Evolutionary conservation across 2,329 filamentous ascomycete genomes (phyloP).

Genomic region (Gyromitra esculenta): DNA sequence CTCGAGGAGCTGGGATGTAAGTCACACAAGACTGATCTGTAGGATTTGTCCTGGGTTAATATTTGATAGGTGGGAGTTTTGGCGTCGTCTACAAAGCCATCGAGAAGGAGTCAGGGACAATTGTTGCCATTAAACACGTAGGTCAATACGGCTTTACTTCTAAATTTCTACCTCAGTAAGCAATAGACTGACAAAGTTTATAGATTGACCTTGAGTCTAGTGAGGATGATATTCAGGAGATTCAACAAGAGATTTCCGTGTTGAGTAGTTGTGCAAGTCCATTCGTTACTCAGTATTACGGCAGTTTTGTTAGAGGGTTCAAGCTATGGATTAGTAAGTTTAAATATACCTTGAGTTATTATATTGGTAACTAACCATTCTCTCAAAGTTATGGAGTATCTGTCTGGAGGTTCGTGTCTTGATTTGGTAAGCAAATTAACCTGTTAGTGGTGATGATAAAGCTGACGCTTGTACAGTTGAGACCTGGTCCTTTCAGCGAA

Average conservation of each 20-base stretch:
- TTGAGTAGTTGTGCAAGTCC: slow-evolving; percentile 93
- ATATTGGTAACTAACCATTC: slow-evolving; percentile 11
- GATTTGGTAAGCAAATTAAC: slow-evolving; percentile 74
- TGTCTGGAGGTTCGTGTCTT: slow-evolving; percentile 93
- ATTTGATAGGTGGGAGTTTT: slow-evolving; percentile 81
- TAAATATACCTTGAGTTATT: slow-evolving; percentile 5
- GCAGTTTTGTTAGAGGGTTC: slow-evolving; percentile 92
- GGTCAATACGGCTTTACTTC: slow-evolving; percentile 59
- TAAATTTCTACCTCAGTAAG: slow-evolving; percentile 33
- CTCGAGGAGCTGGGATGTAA: slow-evolving; percentile 94
- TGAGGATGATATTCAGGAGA: slow-evolving; percentile 97
- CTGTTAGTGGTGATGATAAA: slow-evolving; percentile 56
- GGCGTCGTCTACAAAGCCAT: slow-evolving; percentile 97
- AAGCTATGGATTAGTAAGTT: slow-evolving; percentile 84
- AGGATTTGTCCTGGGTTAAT: slow-evolving; percentile 10
- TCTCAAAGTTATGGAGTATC: slow-evolving; percentile 83
- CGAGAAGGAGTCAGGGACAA: slow-evolving; percentile 86
- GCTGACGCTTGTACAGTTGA: slow-evolving; percentile 69
- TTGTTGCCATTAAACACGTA: slow-evolving; percentile 97
- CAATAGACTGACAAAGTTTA: slow-evolving; percentile 45
- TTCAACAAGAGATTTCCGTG: slow-evolving; percentile 95
- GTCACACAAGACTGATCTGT: slow-evolving; percentile 60
- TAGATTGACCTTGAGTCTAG: slow-evolving; percentile 99
- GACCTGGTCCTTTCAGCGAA: slow-evolving; percentile 88
- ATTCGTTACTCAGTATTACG: slow-evolving; percentile 95